Percentiles rank a stretch among this genome's conserved stretches.
These are phyloP conservation scores for Sporothrix brunneoviolacea DNA, from an alignment of 2,329 filamentous ascomycete species.

Conservation along the genomic window DNA sequence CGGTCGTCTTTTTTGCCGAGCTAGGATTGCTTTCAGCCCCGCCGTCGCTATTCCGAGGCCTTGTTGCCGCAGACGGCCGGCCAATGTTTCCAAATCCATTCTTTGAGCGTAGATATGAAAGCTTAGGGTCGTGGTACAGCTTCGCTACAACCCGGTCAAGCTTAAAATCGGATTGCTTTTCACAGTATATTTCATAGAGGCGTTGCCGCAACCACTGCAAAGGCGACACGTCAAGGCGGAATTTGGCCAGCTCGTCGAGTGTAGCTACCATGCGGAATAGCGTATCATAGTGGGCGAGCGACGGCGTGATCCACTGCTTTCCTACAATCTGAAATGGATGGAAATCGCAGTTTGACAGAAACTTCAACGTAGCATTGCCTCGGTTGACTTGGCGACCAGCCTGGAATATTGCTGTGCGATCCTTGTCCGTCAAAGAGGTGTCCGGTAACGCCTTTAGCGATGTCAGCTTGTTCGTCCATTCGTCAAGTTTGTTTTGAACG, in stretches of 20 bases:
- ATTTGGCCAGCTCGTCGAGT: conserved; percentile 47
- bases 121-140: conserved; percentile 50
- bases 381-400: conserved; percentile 51
- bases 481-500: conserved; percentile 38
- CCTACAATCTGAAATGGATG: conserved; percentile 51
- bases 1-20: neutral
- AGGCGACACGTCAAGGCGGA: conserved; percentile 45
- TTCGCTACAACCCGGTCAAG: conserved; percentile 44
- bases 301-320: conserved; percentile 43
- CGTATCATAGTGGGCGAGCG: conserved; percentile 47
- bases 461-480: conserved; percentile 43
- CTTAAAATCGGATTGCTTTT: conserved; percentile 42
- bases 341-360: conserved; percentile 43
- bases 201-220: conserved; percentile 53
- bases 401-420: conserved; percentile 43
- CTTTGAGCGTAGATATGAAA: conserved; percentile 42
- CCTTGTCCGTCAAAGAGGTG: conserved; percentile 24
- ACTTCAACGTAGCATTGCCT: conserved; percentile 46
- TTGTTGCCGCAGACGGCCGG: conserved; percentile 34
- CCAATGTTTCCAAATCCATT: conserved; percentile 53
- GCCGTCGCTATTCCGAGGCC: conserved; percentile 16
- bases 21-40: neutral
- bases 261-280: conserved; percentile 49
- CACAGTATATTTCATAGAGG: conserved; percentile 41
- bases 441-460: conserved; percentile 33